phyloP scores from a whole-genome alignment of 768 basidiomycete species.

The Russula emetica region DNA sequence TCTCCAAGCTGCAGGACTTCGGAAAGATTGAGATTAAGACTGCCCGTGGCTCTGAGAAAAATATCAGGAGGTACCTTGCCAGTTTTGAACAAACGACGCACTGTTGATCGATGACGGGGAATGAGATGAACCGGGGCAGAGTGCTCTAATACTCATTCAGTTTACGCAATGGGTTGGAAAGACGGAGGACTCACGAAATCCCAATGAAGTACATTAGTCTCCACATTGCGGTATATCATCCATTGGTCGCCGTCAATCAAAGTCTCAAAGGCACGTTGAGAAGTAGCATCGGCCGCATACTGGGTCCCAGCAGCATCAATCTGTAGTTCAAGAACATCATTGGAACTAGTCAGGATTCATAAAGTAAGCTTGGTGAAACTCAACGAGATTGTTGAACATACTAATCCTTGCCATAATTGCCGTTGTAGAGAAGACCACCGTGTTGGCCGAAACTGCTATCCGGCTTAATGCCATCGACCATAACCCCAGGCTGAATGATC shows the following conservation, averaged over 20 bases:
- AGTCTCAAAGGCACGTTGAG: constrained; percentile 48
- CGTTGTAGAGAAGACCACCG: constrained; percentile 56
- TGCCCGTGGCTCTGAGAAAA: constrained; percentile 29
- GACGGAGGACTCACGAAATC: constrained; percentile 50
- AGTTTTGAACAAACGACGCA: constrained; percentile 29
- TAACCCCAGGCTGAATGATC: constrained; percentile 43
- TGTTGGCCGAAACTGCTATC: constrained; percentile 51
- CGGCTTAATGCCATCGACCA: constrained; percentile 55
- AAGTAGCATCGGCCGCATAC: constrained; percentile 42
- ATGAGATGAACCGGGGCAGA: constrained; percentile 61
- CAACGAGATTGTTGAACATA: constrained; percentile 28
- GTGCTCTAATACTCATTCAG: constrained; percentile 43
- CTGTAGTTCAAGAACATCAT: constrained; percentile 60
- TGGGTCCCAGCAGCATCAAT: constrained; percentile 55
- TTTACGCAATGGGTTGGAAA: not conserved
- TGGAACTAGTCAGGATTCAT: constrained; percentile 41
- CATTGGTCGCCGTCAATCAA: constrained; percentile 58
- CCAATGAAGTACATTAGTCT: constrained; percentile 60
- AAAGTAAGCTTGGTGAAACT: not conserved
- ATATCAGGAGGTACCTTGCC: not conserved
- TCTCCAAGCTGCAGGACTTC: constrained; percentile 32
- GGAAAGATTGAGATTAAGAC: constrained; percentile 34
- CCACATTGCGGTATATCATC: constrained; percentile 63
- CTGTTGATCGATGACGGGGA: constrained; percentile 51
- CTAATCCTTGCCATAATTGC: constrained; percentile 61